Base-by-base conservation (phyloP, 805 yeast genomes). In the Candida sphagnicola region DNA sequence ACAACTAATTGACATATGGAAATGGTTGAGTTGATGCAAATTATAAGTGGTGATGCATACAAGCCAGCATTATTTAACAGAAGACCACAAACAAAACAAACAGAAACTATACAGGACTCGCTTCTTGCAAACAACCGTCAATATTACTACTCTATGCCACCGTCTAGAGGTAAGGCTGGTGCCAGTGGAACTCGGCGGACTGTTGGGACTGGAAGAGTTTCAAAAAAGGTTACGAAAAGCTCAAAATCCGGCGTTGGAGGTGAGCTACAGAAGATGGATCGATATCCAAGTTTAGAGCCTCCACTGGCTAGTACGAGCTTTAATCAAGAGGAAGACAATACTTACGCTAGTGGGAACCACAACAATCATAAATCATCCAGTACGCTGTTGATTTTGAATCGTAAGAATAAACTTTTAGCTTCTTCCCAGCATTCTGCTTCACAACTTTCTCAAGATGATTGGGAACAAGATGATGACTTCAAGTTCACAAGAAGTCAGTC, bases 381-480 rank as follows among this genome's bases (percentile, higher is more conserved):
- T 5, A 26, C 6, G 5, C 28, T 33, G 28, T 12, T 33, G n/a
- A 33, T 33, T 14, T 33, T 33, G 35, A 33, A 33, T 15, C 6
- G 35, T 10, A 33, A 33, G 18, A 33, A 33, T 14, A 33, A 33
- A 15, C 13, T 19, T 6, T 8, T 26, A 8, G 28, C 18, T 4
- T 33, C 35, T 13, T 33, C 35, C 15, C 28, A 33, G 15, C 28
- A 33, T 10, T 23, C 28, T 14, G n/a, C 16, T 6, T 16, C 32
- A 6, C 16, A 13, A 10, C 17, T 19, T 5, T 18, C 26, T 5
- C 5, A 18, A 10, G 24, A 21, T 19, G 35, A 33, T 23, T 33
- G 35, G 35, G 35, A 33, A 14, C 35, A 59, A 29, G 67, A 61
- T 41, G 67, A 60, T 23, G 68, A 62, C 13, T 62, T 62, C 39